Percentiles rank a stretch among this genome's conserved stretches.
These are phyloP conservation scores for Solanum megistacrolobum DNA, from an alignment of 257 asterid genomes.

Conservation along the genomic window DNA sequence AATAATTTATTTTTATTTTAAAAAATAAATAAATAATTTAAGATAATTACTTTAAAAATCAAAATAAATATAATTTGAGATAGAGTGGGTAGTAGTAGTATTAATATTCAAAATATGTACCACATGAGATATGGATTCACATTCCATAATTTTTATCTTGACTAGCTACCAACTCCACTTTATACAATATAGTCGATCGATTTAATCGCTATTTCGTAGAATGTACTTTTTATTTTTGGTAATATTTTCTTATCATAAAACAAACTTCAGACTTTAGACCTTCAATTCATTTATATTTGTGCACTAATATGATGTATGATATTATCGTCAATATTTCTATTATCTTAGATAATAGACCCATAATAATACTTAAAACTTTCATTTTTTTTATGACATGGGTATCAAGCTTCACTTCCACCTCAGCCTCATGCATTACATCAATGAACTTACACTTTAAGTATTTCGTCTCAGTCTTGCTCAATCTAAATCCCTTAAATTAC, in stretches of 20 bases:
- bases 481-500: not conserved
- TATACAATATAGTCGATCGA: not conserved
- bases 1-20: no score
- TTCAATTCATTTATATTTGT: not conserved
- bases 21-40: no score
- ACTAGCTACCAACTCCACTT: not conserved
- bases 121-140: not conserved
- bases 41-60: no score
- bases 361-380: no score
- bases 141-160: not conserved
- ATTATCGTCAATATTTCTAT: accelerated
- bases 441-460: not conserved
- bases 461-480: not conserved
- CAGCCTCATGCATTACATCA: no score
- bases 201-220: not conserved
- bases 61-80: no score
- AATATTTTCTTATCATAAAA: not conserved
- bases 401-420: not conserved
- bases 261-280: not conserved
- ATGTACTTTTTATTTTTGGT: not conserved
- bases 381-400: no score
- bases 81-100: no score
- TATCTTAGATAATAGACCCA: no score
- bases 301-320: no score
- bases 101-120: no score